A percentile compares a stretch with the other conserved stretches of the same genome.
phyloP scores from a whole-genome alignment of 768 basidiomycete genomes.

The Podaxis rugospora region DNA sequence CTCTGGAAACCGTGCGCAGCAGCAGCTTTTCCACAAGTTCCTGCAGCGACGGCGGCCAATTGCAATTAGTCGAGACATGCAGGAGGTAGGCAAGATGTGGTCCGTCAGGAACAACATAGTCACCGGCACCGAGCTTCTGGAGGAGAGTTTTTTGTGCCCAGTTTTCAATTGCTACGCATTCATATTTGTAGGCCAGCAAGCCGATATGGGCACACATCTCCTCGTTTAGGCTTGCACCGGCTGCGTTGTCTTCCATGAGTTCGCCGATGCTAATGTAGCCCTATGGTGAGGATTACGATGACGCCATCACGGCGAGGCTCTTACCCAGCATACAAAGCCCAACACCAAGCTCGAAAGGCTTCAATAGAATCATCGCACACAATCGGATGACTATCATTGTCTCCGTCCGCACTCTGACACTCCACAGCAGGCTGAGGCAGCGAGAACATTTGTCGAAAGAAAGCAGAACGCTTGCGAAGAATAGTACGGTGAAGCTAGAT shows the following conservation, averaged over 20 bases:
- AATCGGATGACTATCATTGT: background rate
- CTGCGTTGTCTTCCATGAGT: too few species aligned
- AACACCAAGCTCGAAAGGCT: slow-evolving; percentile 1
- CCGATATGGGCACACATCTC: background rate
- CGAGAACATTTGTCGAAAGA: background rate
- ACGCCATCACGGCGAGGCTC: background rate
- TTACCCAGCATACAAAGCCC: slow-evolving; percentile 1
- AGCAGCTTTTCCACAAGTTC: background rate
- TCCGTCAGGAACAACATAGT: background rate
- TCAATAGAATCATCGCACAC: background rate
- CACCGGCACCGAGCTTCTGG: background rate
- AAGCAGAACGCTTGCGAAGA: background rate
- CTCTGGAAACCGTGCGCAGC: background rate
- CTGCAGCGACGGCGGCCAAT: background rate
- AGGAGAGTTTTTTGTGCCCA: background rate
- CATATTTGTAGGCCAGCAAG: background rate
- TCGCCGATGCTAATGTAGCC: too few species aligned
- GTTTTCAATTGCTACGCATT: background rate
- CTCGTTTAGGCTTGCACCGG: too few species aligned
- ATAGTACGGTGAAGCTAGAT: slow-evolving; percentile 1
- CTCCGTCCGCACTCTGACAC: background rate
- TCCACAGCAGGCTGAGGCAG: background rate
- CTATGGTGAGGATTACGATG: too few species aligned
- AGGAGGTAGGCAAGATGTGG: background rate
- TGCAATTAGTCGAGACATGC: background rate